Conservation (phyloP, 345 rosid genomes). For the Moringa oleifera region DNA sequence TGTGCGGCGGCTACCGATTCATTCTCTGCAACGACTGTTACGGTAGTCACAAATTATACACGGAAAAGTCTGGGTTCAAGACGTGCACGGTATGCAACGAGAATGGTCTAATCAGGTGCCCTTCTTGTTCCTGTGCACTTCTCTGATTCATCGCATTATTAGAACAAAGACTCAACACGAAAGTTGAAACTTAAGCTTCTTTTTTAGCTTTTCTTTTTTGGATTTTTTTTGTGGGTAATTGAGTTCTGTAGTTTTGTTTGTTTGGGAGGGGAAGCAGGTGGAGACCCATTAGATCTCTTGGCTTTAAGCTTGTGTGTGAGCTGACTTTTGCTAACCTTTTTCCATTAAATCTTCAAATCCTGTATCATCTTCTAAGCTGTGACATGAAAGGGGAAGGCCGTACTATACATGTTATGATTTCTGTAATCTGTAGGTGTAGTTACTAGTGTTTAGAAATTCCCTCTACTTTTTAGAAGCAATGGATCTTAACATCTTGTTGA, state of each 20-base stretch:
- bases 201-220: too few species aligned
- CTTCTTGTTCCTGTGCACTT: conserved; percentile 54
- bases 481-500: background rate
- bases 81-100: conserved; percentile 68
- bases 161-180: background rate
- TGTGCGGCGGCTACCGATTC: conserved; percentile 67
- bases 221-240: background rate
- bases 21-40: conserved; percentile 55
- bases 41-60: conserved; percentile 80
- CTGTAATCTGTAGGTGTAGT: background rate
- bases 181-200: too few species aligned
- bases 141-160: background rate
- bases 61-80: conserved; percentile 59
- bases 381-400: background rate
- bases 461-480: too few species aligned
- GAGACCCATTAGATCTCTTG: background rate
- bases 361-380: background rate
- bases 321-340: background rate
- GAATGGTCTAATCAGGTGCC: conserved; percentile 90
- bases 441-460: background rate
- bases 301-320: conserved; percentile 1
- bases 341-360: too few species aligned
- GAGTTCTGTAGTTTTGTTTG: background rate
- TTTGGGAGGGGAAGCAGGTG: background rate
- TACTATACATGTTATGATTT: background rate